Base-by-base conservation (phyloP, 2,329 filamentous ascomycete genomes). In the Pseudogymnoascus sp. region DNA sequence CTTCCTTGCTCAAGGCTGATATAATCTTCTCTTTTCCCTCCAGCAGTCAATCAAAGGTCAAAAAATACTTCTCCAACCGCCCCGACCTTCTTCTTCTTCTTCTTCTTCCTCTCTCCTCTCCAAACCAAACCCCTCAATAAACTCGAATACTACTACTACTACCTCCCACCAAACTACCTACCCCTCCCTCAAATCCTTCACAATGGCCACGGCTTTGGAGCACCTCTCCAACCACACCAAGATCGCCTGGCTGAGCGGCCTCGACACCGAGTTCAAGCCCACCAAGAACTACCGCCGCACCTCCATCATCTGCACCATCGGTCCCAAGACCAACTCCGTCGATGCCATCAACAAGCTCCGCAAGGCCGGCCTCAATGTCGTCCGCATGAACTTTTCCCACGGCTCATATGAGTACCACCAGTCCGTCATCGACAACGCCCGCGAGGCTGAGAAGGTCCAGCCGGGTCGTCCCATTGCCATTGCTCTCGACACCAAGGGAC, bases 321-420 rank as follows among this genome's bases (percentile, higher is more conserved):
- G 94, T 67, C 94, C 94, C 75, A 99, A 97, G 88, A 99, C 94
- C 72, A 99, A 99, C 84, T 96, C 91, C 38, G 88, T 92, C 64
- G 90, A 97, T 82, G 92, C 92, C 78, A 96, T 99, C 81, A 97
- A 97, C 80, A 84, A 87, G 77, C 90, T 99, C 73, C 91, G 93
- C 77, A 84, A 83, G 74, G 89, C 88, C 69, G 94, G 94, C 79
- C 88, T 97, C 73, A 97, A 97, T 80, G 92, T 99, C 70, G 94
- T 97, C 71, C 93, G 94, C 81, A 99, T 99, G 94, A 99, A 99
- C 89, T 97, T 97, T 77, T 96, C 90, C 69, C 91, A 96, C 79
- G 91, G 91, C 73, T 88, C 87, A 70, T 94, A 97, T 78, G 92
- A 92, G 80, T 99, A 97, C 82, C 92, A 96, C 81, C 91, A 97